Conservation (phyloP, 352 stramenopile genomes). For the Globisporangium heterothallicum region DNA sequence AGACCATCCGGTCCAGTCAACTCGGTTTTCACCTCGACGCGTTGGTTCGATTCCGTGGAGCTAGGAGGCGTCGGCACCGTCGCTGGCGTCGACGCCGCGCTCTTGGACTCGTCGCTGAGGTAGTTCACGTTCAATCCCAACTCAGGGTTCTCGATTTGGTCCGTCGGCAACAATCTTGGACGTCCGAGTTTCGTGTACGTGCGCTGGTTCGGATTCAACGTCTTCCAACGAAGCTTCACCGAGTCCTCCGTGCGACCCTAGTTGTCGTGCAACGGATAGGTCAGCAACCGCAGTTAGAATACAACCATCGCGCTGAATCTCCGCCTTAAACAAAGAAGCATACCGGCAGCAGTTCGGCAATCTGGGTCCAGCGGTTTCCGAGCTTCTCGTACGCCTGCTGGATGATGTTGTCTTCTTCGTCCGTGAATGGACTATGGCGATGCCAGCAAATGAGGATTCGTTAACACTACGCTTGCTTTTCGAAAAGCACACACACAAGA, state of each 20-base stretch:
- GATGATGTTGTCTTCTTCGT: conserved; percentile 68
- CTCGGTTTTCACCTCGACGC: background rate
- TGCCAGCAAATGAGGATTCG: background rate
- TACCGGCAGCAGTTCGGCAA: conserved; percentile 74
- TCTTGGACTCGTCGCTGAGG: conserved; percentile 2
- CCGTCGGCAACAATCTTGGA: conserved; percentile 48
- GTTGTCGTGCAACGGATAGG: conserved; percentile 7
- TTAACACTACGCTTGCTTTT: background rate
- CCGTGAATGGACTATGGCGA: conserved; percentile 44
- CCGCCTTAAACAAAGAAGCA: background rate
- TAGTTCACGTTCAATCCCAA: conserved; percentile 10
- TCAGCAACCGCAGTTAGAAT: background rate
- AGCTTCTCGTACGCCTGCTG: conserved; percentile 76
- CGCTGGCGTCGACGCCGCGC: background rate
- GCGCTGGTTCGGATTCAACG: conserved; percentile 74
- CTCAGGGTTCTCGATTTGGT: conserved; percentile 25
- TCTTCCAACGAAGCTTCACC: conserved; percentile 80
- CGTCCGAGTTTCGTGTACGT: conserved; percentile 72
- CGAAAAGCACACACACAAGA: no score
- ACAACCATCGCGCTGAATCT: no score
- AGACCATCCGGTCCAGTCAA: conserved; percentile 9
- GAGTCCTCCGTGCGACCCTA: conserved; percentile 75
- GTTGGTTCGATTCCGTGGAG: conserved; percentile 7
- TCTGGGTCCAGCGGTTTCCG: conserved; percentile 86
- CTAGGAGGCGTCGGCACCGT: conserved; percentile 3